Conservation (phyloP, 495 filamentous ascomycete species). For the Hypomontagnella submonticulosa region DNA sequence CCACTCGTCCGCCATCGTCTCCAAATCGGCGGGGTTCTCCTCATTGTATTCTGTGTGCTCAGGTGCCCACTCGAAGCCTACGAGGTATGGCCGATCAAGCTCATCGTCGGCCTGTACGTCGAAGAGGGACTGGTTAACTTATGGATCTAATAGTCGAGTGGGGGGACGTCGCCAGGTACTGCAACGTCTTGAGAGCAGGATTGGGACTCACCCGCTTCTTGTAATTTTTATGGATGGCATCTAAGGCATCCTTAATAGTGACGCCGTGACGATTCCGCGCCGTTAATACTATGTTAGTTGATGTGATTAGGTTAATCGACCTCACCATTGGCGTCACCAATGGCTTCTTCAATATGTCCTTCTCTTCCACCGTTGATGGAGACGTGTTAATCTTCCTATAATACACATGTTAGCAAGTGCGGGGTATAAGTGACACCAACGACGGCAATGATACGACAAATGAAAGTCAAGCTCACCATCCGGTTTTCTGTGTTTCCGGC, state of each 20-base stretch:
- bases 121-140: constrained; percentile 1
- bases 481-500: constrained; percentile 87
- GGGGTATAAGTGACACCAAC: constrained; percentile 2
- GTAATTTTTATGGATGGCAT: constrained; percentile 92
- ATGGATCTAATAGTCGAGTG: constrained; percentile 5
- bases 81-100: constrained; percentile 81
- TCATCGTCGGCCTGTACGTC: constrained; percentile 82
- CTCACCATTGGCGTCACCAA: constrained; percentile 85
- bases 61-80: constrained; percentile 87
- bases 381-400: constrained; percentile 91
- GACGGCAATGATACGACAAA: constrained; percentile 8
- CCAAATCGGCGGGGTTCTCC: constrained; percentile 66
- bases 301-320: constrained; percentile 92
- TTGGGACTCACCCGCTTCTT: constrained; percentile 81
- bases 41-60: constrained; percentile 67
- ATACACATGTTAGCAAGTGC: constrained; percentile 23
- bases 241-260: constrained; percentile 93
- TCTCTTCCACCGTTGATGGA: constrained; percentile 77
- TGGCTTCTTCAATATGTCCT: constrained; percentile 80
- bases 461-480: constrained; percentile 73
- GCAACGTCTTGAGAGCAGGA: neutral
- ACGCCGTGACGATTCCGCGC: constrained; percentile 91
- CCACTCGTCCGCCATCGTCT: constrained; percentile 50
- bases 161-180: neutral
- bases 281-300: constrained; percentile 85